Conservation (phyloP, 495 filamentous ascomycete genomes). For the Hypoxylon intermedium region DNA sequence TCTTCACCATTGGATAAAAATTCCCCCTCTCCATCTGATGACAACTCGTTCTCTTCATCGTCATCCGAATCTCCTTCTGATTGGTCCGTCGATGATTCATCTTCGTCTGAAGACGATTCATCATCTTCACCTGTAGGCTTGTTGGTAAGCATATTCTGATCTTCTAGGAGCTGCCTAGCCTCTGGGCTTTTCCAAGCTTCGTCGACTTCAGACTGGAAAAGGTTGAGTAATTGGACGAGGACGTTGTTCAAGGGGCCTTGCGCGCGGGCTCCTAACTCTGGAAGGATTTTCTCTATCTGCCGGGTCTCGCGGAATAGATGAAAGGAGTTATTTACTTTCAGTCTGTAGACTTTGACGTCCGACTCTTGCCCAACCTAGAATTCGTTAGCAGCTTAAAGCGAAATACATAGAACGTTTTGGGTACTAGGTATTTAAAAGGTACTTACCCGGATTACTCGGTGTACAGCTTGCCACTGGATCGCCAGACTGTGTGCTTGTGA, state of each 20-base stretch:
- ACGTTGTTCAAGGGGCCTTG: conserved; percentile 26
- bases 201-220: conserved; percentile 33
- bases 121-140: not conserved
- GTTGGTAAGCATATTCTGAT: conserved; percentile 18
- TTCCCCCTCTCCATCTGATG: not conserved
- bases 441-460: conserved; percentile 41
- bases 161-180: conserved; percentile 15
- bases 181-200: conserved; percentile 30
- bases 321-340: conserved; percentile 37
- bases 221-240: conserved; percentile 33
- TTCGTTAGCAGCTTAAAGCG: conserved; percentile 16
- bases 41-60: too few relatives aligned
- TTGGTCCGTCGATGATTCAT: too few relatives aligned
- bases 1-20: too few relatives aligned
- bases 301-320: conserved; percentile 37
- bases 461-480: conserved; percentile 35
- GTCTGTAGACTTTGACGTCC: conserved; percentile 32
- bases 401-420: not conserved
- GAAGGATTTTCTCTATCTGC: conserved; percentile 39
- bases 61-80: too few relatives aligned
- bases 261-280: conserved; percentile 34
- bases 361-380: conserved; percentile 36
- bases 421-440: not conserved
- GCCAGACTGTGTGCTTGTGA: conserved; percentile 33
- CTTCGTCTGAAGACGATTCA: not conserved